These are phyloP conservation scores for Daldinia caldariorum DNA, from an alignment of 495 filamentous ascomycete species.

Conservation along the genomic window DNA sequence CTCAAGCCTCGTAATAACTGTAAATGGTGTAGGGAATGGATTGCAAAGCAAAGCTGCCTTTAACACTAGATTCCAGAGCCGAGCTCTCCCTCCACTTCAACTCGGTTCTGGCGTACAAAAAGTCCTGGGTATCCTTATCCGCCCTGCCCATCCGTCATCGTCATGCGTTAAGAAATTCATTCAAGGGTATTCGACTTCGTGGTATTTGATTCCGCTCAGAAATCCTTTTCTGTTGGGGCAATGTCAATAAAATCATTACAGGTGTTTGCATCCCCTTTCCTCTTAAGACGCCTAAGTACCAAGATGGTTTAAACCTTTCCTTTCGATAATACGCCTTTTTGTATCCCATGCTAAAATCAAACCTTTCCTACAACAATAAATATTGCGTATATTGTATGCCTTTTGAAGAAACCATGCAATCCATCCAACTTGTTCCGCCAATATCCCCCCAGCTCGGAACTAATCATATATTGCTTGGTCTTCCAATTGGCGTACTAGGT, in stretches of 20 bases:
- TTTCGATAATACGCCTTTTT: constrained; percentile 1
- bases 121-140: constrained; percentile 40
- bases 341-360: constrained; percentile 21
- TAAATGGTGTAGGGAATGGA: not conserved
- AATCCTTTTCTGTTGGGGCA: constrained; percentile 10
- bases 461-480: constrained; percentile 38
- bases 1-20: constrained; percentile 23
- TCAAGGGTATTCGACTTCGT: constrained; percentile 24
- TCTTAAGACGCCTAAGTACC: constrained; percentile 9
- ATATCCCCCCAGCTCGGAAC: not conserved
- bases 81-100: constrained; percentile 16
- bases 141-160: constrained; percentile 13
- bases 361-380: constrained; percentile 22
- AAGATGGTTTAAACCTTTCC: constrained; percentile 18
- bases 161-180: constrained; percentile 10
- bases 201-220: constrained; percentile 21
- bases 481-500: constrained; percentile 60
- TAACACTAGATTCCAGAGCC: constrained; percentile 11
- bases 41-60: constrained; percentile 2
- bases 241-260: constrained; percentile 28
- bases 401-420: constrained; percentile 18
- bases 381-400: constrained; percentile 12
- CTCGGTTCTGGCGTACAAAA: constrained; percentile 20
- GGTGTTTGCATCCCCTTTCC: constrained; percentile 4
- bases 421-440: not conserved